A percentile compares a stretch with the other conserved stretches of the same genome.
Conservation (phyloP, 2,329 filamentous ascomycete genomes). For the Nakataea oryzae region DNA sequence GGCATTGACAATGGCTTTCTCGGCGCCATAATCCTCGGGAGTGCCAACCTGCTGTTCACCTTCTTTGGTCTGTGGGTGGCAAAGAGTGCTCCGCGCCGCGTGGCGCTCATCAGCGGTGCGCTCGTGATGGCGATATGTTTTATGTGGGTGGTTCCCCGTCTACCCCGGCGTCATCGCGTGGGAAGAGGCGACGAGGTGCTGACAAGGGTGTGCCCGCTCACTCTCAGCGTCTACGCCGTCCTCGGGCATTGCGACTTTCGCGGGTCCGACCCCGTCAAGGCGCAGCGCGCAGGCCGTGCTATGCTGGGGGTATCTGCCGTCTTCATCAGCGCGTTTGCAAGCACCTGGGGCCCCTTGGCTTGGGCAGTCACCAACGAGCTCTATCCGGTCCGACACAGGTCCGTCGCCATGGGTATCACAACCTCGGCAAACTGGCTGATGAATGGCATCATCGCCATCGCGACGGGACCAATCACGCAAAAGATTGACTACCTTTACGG, state of each 20-base stretch:
- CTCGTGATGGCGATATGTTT: constrained; percentile 59
- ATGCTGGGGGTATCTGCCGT: no score
- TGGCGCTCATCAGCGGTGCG: constrained; percentile 54
- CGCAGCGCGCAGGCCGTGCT: no score
- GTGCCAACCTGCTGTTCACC: constrained; percentile 31
- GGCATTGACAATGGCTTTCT: constrained; percentile 53
- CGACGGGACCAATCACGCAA: constrained; percentile 44
- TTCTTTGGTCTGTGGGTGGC: constrained; percentile 59
- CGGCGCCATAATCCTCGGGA: constrained; percentile 52
- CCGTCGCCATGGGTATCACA: constrained; percentile 40
- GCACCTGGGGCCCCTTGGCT: no score
- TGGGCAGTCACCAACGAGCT: no score
- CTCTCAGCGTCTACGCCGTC: no score
- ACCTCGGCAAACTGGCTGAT: constrained; percentile 43
- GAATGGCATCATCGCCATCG: constrained; percentile 40
- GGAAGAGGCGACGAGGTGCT: no score
- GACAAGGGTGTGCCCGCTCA: no score
- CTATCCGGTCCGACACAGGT: no score
- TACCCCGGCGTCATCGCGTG: no score
- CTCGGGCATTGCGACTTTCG: no score
- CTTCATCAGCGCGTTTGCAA: no score
- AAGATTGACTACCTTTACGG: constrained; percentile 61
- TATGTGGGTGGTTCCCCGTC: constrained; percentile 16
- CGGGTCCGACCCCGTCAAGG: no score
- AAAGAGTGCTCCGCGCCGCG: constrained; percentile 57